phyloP scores from a whole-genome alignment of 2,329 filamentous ascomycete genomes.

The Pestalotiopsis sp. region DNA sequence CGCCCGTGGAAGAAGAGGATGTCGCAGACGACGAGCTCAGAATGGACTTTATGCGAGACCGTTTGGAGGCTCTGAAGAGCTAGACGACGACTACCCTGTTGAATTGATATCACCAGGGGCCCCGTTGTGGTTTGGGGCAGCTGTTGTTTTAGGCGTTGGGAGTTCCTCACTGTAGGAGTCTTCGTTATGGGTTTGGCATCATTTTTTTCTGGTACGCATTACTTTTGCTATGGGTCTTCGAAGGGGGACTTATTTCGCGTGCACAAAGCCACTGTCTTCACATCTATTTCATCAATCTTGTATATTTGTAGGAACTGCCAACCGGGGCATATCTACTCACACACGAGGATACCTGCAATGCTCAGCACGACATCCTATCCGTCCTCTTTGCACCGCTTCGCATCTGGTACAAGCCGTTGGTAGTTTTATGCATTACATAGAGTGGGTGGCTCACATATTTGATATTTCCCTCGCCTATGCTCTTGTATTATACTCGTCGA shows the following conservation, averaged over 20 bases:
- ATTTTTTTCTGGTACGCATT: background rate
- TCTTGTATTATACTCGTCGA: background rate
- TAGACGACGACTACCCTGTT: constrained; percentile 37
- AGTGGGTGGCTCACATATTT: too few species aligned
- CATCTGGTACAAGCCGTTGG: too few species aligned
- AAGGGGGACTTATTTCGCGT: background rate
- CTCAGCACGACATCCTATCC: too few species aligned
- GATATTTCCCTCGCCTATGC: too few species aligned
- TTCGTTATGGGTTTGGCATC: background rate
- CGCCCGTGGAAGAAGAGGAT: constrained; percentile 65
- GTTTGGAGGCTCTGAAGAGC: constrained; percentile 89
- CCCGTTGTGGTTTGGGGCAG: background rate
- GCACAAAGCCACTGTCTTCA: background rate
- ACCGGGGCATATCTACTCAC: too few species aligned
- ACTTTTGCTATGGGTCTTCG: background rate
- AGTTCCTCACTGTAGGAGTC: background rate
- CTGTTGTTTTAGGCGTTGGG: background rate
- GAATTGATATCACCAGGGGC: background rate
- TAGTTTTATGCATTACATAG: too few species aligned
- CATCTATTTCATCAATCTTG: background rate
- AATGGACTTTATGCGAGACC: constrained; percentile 91
- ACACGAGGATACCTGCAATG: too few species aligned
- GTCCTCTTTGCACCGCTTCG: too few species aligned
- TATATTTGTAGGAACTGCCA: background rate
- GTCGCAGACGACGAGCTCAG: constrained; percentile 88